Evolutionary conservation across 441 rosid species (phyloP).

Genomic region (Dalechampia spathulata): DNA sequence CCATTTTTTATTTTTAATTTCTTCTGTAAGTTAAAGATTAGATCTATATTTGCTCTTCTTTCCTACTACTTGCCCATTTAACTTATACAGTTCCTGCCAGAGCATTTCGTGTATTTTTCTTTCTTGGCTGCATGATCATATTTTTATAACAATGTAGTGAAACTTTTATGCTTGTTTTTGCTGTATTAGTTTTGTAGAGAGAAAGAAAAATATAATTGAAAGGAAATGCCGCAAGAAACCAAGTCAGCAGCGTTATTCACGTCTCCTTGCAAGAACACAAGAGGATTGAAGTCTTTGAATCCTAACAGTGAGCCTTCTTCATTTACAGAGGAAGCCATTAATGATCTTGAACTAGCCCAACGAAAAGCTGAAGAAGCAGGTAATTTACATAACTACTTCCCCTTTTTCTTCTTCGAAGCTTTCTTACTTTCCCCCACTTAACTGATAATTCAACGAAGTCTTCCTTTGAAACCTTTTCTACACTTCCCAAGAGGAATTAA

Average conservation of each 20-base stretch:
- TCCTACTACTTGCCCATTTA: too few relatives aligned
- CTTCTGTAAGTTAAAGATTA: background rate
- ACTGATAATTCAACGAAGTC: too few relatives aligned
- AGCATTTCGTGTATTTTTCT: too few relatives aligned
- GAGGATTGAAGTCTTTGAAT: constrained; percentile 46
- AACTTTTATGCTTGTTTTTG: too few relatives aligned
- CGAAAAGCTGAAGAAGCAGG: constrained; percentile 98
- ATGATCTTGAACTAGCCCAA: constrained; percentile 69
- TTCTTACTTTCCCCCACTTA: too few relatives aligned
- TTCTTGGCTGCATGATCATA: background rate
- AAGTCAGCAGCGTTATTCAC: constrained; percentile 19
- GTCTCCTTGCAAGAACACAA: constrained; percentile 44
- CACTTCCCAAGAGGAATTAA: too few relatives aligned
- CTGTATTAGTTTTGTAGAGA: background rate
- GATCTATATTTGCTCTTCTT: too few relatives aligned
- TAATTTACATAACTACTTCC: constrained; percentile 8
- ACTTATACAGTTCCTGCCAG: background rate
- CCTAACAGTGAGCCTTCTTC: constrained; percentile 32
- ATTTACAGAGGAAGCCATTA: constrained; percentile 37
- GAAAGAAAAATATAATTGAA: background rate
- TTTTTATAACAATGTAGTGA: too few relatives aligned
- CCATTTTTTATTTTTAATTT: background rate
- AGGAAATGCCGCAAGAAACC: constrained; percentile 65
- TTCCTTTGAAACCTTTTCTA: too few relatives aligned
- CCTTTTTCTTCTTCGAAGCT: background rate